Evolutionary conservation across 2,329 filamentous ascomycete species (phyloP), one percentile per base, ranked within the genome.

Genomic region (Venturia effusa): DNA sequence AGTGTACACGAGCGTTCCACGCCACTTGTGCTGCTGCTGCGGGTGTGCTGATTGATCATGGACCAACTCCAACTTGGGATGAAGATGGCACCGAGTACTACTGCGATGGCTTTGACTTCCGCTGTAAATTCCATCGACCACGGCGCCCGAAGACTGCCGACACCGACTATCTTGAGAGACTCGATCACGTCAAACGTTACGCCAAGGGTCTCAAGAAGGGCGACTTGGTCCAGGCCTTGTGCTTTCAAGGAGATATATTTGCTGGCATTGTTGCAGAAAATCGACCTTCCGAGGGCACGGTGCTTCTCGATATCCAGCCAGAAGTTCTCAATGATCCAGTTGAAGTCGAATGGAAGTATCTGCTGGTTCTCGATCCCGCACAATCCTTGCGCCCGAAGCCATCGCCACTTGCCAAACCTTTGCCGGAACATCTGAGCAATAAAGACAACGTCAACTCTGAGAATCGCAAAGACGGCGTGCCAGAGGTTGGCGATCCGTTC

Each of bases 1-100:
- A 96, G 74, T 99, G 94, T 71, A 88, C 90, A 4, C 83, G 94
- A 67, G 88, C 93, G 10, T 99, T 97, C 75, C 94, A 99, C 73
- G 90, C 93, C 19, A 97, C 92, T 1, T 99, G 94, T 73, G 94
- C 94, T 2, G 88, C 92, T 8, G 87, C 93, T 27, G 93, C 92
- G 41, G 94, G 94, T 64, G 92, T 97, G 1, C 89, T 96, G 72
- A 87, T 97, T 60, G 93, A 99, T 72, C 85, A 91, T 69, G 90
- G 90, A 37, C 85, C 91, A 41, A 87, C 96, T 37, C 89, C 91
- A 0, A 89, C 95, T 1, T 93, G 92, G 73, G 90, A 88, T 61
- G 90, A 96, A 69, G 92, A 97, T 71, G 92, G 92, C 7, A 91
- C 87, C 1, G 92, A 97, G 73, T 97, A 97, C 74, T 93, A 90